Evolutionary conservation across 768 basidiomycete species (phyloP).

Genomic region (Cyclocybe aegerita): DNA sequence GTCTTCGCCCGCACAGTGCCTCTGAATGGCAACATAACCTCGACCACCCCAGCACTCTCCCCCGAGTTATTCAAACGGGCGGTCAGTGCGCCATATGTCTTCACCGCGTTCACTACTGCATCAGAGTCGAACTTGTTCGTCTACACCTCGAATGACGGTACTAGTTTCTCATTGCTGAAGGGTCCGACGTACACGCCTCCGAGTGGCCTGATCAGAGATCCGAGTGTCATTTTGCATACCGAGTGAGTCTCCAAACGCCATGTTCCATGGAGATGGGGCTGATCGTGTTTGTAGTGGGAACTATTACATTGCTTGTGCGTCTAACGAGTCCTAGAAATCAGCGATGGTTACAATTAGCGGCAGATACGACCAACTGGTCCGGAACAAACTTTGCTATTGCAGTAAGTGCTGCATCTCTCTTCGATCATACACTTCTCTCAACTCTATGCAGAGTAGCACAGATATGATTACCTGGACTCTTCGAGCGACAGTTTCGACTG

Average conservation of each 20-base stretch:
- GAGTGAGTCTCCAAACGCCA: conserved; percentile 20
- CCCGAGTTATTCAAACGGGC: conserved; percentile 29
- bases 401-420: conserved; percentile 13
- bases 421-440: too few relatives aligned
- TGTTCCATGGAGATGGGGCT: neutral
- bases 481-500: conserved; percentile 26
- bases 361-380: conserved; percentile 35
- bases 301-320: conserved; percentile 32
- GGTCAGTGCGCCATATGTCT: conserved; percentile 29
- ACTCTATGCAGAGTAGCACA: conserved; percentile 24
- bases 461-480: conserved; percentile 28
- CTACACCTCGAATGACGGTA: conserved; percentile 32
- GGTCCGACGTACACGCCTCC: conserved; percentile 35
- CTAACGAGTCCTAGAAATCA: too few relatives aligned
- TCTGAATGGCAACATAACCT: conserved; percentile 12
- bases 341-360: neutral
- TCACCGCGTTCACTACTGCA: conserved; percentile 33
- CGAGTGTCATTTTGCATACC: conserved; percentile 33
- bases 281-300: conserved; percentile 21
- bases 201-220: conserved; percentile 33
- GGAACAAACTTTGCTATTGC: conserved; percentile 35
- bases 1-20: too few relatives aligned
- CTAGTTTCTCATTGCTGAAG: conserved; percentile 28
- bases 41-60: conserved; percentile 24
- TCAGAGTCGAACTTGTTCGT: conserved; percentile 34